Conservation (phyloP, 192 early-diverging fungal genomes). For the Backusella tarrabulga region DNA sequence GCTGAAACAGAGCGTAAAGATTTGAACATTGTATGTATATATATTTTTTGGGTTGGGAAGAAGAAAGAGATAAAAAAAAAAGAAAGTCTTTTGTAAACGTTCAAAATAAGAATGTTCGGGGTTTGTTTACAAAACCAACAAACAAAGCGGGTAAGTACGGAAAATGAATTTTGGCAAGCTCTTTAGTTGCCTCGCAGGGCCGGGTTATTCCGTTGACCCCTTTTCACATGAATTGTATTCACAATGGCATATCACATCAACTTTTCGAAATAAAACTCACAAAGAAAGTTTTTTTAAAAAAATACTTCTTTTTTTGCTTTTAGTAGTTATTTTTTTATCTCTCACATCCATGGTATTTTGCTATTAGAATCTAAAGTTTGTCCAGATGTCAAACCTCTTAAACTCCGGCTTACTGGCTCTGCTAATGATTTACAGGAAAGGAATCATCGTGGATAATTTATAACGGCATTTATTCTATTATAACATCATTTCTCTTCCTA, state of each 20-base stretch:
- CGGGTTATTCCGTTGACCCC: background rate
- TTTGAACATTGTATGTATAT: slow-evolving; percentile 26
- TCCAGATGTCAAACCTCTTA: background rate
- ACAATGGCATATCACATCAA: background rate
- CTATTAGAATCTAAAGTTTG: background rate
- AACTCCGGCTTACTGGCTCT: background rate
- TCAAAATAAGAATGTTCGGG: background rate
- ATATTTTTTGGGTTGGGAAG: background rate
- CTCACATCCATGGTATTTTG: background rate
- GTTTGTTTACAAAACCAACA: slow-evolving; percentile 3
- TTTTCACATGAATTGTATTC: background rate
- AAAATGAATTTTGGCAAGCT: background rate
- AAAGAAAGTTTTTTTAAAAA: background rate
- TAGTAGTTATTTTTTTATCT: background rate
- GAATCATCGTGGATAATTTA: background rate
- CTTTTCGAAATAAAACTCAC: background rate
- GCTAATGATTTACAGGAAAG: background rate
- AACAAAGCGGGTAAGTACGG: slow-evolving; percentile 20
- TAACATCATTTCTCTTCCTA: background rate
- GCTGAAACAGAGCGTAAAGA: slow-evolving; percentile 28
- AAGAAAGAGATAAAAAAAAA: slow-evolving; percentile 1
- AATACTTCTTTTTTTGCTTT: background rate
- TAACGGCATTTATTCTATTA: background rate
- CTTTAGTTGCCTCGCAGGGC: background rate
- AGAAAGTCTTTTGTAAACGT: background rate